A percentile compares a stretch with the other conserved stretches of the same genome.
Evolutionary conservation across 2,329 filamentous ascomycete genomes (phyloP).

Genomic region (Diaporthe sp.): DNA sequence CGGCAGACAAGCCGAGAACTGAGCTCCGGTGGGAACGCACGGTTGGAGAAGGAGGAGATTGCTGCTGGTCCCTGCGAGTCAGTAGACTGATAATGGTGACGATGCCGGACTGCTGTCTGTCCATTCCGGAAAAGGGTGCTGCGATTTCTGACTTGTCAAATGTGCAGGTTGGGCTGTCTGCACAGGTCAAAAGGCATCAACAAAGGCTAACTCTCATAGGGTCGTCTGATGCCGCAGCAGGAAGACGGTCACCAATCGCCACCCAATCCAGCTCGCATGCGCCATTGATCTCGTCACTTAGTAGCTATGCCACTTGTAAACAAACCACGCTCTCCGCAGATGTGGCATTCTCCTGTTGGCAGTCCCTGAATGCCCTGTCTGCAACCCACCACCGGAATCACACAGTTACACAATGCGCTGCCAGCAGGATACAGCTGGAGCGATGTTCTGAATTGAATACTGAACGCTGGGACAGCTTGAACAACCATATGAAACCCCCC

Average conservation of each 20-base stretch:
- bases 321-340: constrained; percentile 5
- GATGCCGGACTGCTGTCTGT: neutral
- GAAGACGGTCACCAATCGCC: neutral
- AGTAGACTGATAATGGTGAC: neutral
- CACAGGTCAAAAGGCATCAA: neutral
- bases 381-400: neutral
- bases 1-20: constrained; percentile 34
- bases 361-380: neutral
- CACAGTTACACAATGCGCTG: neutral
- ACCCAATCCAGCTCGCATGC: neutral
- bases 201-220: neutral
- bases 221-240: neutral
- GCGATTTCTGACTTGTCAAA: constrained; percentile 16
- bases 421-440: neutral
- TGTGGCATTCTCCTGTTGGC: constrained; percentile 34
- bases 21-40: constrained; percentile 25
- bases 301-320: neutral
- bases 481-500: neutral
- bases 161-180: neutral
- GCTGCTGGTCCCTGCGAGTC: constrained; percentile 22
- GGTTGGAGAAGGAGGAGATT: constrained; percentile 4
- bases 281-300: neutral
- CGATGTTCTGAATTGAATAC: neutral
- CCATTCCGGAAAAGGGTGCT: neutral
- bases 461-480: neutral